Evolutionary conservation across 2,329 filamentous ascomycete species (phyloP), one percentile per base, ranked within the genome.

Genomic region (Aspergillus sp.): DNA sequence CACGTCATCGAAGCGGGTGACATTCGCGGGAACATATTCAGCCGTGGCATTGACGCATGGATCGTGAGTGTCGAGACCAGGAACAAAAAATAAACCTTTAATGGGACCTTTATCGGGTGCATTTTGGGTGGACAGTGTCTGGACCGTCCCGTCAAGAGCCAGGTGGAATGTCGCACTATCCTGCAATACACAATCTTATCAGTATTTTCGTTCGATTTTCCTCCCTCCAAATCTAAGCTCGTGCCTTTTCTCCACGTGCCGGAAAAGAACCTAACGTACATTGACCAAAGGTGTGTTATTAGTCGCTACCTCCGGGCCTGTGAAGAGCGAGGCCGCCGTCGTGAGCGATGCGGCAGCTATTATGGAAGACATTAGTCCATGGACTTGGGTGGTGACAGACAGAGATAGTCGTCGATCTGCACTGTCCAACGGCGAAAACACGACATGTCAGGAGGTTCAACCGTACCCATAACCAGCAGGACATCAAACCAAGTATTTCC

Each of bases 31-130:
- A 9, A 97, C 82, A 66, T 89, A 87, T n/a, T 83, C 75, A 46
- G 82, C 82, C 47, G 89, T 86, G 51, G 84, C 76, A 16, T 85
- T 79, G 70, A 82, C 81, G 77, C 93, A 97, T 0, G 81, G 76
- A 62, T 89, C 83, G 57, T 81, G 73, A 11, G 70, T 58, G 6
- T 77, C 72, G 46, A 96, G 81, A 60, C 88, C 85, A 4, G 94
- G 95, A 2, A 96, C 89, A 73, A 95, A 98, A 58, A 98, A 83
- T 16, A 97, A 84, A 62, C 94, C 94, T 64, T 86, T 84, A 39
- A 95, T 86, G 56, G 85, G 79, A 56, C 84, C 84, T 64, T 88
- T 85, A 45, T 81, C 74, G 32, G 84, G 81, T 55, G 85, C 82
- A 71, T 86, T 87, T 61, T 86, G 89, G 32, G 84, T 86, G 3